Evolutionary conservation across 2,329 filamentous ascomycete species (phyloP).

Genomic region (Fusarium sp.): DNA sequence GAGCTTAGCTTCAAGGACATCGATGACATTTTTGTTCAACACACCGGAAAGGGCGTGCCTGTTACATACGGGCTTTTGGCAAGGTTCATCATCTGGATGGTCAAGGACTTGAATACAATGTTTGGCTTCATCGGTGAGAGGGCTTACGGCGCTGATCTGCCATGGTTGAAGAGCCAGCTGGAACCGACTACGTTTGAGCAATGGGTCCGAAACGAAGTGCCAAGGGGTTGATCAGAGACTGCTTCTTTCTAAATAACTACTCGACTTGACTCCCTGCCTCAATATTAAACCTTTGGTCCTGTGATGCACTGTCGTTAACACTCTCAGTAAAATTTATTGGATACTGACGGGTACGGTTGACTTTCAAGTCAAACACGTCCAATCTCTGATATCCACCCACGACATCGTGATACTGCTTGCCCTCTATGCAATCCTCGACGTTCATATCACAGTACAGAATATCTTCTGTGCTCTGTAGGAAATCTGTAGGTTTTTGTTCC

Average conservation of each 20-base stretch:
- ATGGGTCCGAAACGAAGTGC: slow-evolving; percentile 31
- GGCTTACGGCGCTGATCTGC: slow-evolving; percentile 35
- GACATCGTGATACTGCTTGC: slow-evolving; percentile 68
- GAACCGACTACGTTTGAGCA: slow-evolving; percentile 38
- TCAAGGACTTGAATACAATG: slow-evolving; percentile 39
- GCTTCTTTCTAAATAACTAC: not conserved
- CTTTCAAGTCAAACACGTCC: slow-evolving; percentile 64
- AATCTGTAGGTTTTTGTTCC: slow-evolving; percentile 45
- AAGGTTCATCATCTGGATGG: slow-evolving; percentile 36
- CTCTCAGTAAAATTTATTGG: slow-evolving; percentile 46
- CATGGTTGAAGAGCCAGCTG: slow-evolving; percentile 30
- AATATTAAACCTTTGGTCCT: not conserved
- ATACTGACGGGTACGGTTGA: slow-evolving; percentile 51
- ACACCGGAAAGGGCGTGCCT: slow-evolving; percentile 36
- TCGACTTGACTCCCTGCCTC: not conserved
- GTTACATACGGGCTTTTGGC: slow-evolving; percentile 36
- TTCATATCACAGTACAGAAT: slow-evolving; percentile 65
- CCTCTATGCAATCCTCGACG: slow-evolving; percentile 61
- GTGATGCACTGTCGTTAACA: not conserved
- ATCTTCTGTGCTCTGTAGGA: slow-evolving; percentile 58
- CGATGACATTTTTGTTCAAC: slow-evolving; percentile 29
- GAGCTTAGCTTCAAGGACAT: slow-evolving; percentile 39
- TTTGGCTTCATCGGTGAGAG: slow-evolving; percentile 37
- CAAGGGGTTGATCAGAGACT: not conserved
- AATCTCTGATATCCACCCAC: slow-evolving; percentile 67